phyloP scores from a whole-genome alignment of 805 yeast species.

The Clavispora phyllophila region DNA sequence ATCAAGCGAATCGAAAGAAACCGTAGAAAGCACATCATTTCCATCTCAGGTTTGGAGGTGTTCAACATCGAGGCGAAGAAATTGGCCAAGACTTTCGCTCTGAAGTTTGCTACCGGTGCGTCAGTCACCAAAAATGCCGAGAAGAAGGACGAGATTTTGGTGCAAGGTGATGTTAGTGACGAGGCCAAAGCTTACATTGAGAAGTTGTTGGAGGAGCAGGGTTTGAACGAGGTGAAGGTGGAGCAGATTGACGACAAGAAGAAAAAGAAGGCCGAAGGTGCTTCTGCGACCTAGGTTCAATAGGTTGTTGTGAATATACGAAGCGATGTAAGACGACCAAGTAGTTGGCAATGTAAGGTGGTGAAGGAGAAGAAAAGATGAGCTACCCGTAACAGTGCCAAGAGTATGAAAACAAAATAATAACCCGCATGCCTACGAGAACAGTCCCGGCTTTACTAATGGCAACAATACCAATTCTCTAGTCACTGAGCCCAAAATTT shows the following conservation, averaged over 20 bases:
- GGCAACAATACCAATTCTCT: too few relatives aligned
- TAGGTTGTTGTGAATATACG: too few relatives aligned
- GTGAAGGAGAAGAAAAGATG: too few relatives aligned
- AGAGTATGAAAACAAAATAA: too few relatives aligned
- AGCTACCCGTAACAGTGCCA: too few relatives aligned
- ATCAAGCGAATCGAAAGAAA: constrained; percentile 88
- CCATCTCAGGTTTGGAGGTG: constrained; percentile 83
- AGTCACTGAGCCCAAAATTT: too few relatives aligned
- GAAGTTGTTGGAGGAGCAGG: constrained; percentile 71
- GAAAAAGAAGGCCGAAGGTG: constrained; percentile 44
- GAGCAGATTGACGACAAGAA: constrained; percentile 81
- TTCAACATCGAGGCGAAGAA: constrained; percentile 87
- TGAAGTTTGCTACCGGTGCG: constrained; percentile 94
- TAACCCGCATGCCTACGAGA: too few relatives aligned
- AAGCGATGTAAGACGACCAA: background rate
- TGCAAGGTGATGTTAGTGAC: constrained; percentile 94
- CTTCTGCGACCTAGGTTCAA: constrained; percentile 11
- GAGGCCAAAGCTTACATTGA: constrained; percentile 77
- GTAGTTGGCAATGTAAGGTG: too few relatives aligned
- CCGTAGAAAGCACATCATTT: constrained; percentile 80
- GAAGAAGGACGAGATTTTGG: constrained; percentile 84
- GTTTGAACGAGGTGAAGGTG: constrained; percentile 79
- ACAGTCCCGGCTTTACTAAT: too few relatives aligned
- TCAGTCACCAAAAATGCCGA: constrained; percentile 86
- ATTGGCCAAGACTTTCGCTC: constrained; percentile 85